These are phyloP conservation scores for Celoporthe dispersa DNA, from an alignment of 2,329 filamentous ascomycete species.

Conservation along the genomic window DNA sequence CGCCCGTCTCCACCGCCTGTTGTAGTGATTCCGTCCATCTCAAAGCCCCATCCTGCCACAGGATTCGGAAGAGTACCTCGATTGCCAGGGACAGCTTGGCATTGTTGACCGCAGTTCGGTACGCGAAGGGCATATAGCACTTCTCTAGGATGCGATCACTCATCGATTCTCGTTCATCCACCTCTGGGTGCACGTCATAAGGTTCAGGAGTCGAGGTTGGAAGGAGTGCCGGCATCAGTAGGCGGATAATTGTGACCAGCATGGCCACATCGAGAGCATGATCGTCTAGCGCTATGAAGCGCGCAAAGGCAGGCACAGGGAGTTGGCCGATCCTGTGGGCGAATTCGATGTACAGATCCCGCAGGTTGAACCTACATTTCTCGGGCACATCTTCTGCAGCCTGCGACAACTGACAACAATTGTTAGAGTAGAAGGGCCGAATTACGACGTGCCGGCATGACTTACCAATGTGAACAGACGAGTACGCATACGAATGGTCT, in stretches of 20 bases:
- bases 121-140: constrained; percentile 69
- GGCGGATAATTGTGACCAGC: constrained; percentile 51
- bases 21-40: constrained; percentile 43
- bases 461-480: constrained; percentile 63
- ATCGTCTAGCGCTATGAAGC: constrained; percentile 53
- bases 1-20: constrained; percentile 49
- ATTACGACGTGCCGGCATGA: neutral
- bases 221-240: constrained; percentile 50
- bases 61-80: constrained; percentile 65
- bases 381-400: constrained; percentile 51
- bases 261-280: constrained; percentile 43
- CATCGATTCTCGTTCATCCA: constrained; percentile 44
- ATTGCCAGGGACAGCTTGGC: constrained; percentile 72
- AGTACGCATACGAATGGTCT: constrained; percentile 65
- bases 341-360: constrained; percentile 63
- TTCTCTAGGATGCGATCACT: constrained; percentile 52
- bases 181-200: constrained; percentile 42
- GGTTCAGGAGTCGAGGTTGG: constrained; percentile 50
- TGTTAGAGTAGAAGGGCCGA: constrained; percentile 30
- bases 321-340: constrained; percentile 61
- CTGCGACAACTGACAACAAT: constrained; percentile 46
- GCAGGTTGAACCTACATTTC: constrained; percentile 43
- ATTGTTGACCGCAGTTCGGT: constrained; percentile 70
- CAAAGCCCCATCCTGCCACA: constrained; percentile 45
- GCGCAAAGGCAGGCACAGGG: constrained; percentile 60